A percentile compares a stretch with the other conserved stretches of the same genome.
These are phyloP conservation scores for Elsinoe fawcettii DNA, from an alignment of 2,329 filamentous ascomycete species.

Conservation along the genomic window DNA sequence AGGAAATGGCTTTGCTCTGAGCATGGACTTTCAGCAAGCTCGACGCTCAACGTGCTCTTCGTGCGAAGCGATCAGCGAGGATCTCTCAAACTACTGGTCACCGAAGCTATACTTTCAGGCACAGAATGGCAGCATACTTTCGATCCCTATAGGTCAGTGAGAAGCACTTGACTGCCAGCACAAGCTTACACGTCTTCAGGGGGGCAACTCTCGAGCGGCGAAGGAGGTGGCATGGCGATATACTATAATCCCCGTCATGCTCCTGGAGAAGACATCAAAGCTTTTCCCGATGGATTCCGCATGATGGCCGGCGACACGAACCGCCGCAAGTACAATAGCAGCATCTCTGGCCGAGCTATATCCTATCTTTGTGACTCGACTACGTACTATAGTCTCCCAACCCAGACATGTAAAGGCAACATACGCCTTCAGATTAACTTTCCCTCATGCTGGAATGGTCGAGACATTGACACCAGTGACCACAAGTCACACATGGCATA, in stretches of 20 bases:
- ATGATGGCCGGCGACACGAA: constrained; percentile 61
- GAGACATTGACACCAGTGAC: constrained; percentile 48
- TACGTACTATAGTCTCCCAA: constrained; percentile 54
- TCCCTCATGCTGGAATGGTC: constrained; percentile 65
- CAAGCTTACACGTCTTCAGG: too few species aligned
- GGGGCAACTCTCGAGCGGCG: constrained; percentile 39
- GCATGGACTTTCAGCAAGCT: constrained; percentile 54
- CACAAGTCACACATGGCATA: constrained; percentile 60
- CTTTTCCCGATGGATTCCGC: constrained; percentile 63
- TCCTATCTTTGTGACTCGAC: constrained; percentile 46
- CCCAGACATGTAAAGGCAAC: constrained; percentile 58
- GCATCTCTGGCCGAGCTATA: constrained; percentile 47
- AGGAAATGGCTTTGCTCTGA: constrained; percentile 58
- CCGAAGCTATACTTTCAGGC: constrained; percentile 62
- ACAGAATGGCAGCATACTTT: constrained; percentile 50
- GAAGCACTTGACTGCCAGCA: too few species aligned
- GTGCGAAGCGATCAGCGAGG: constrained; percentile 55
- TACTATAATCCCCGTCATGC: constrained; percentile 57
- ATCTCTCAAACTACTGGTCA: constrained; percentile 71
- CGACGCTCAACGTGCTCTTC: constrained; percentile 60
- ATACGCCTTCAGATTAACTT: constrained; percentile 61
- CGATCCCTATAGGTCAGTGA: constrained; percentile 42
- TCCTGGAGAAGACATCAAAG: constrained; percentile 54
- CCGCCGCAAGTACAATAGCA: constrained; percentile 49
- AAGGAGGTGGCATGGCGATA: constrained; percentile 57